Base-by-base conservation (phyloP, 192 early-diverging fungal genomes). In the Geranomyces variabilis region DNA sequence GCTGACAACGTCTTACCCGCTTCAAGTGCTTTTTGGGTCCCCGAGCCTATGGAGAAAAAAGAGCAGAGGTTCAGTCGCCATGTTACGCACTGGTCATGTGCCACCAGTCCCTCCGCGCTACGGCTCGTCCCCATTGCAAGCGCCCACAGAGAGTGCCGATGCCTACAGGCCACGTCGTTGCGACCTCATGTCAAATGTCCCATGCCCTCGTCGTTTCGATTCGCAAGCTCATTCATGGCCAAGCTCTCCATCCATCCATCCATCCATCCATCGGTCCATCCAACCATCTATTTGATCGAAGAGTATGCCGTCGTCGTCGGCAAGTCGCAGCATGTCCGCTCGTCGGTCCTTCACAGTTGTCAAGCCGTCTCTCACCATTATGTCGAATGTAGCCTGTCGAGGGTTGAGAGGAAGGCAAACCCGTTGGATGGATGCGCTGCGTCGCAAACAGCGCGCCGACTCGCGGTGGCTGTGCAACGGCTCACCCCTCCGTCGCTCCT, bases 21-120 rank as follows among this genome's bases (percentile, higher is more conserved):
- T 99, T 99, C 90, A 99, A 88, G 86, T 99, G 97, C 91, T 99
- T 98, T 89, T 95, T 96, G 67, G 94, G 95, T 84, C 97, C 97
- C 77, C 97, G 93, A 83, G 90, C 90, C 93, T 84, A 65, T 62
- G 29, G 14, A 28, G 17, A 0, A 48, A 26, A 48, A 57, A 49
- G 45, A 62, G 48, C 19, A 71, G 61, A 15, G 47, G 34, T 41
- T 41, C 36, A 41, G 36, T 41, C 36, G 36, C 36, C 36, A 12
- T 66, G 34, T n/a, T 19, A 19, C 5, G 43, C 19, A n/a, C n/a
- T n/a, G n/a, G n/a, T n/a, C n/a, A n/a, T n/a, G n/a, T n/a, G n/a
- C n/a, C n/a, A n/a, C 34, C 7, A 44, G 64, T 26, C 24, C n/a
- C 10, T 19, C 22, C 19, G 19, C 19, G 10, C 41, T 21, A 14